Conservation (phyloP, 2,329 filamentous ascomycete species). For the Apiospora koreana region DNA sequence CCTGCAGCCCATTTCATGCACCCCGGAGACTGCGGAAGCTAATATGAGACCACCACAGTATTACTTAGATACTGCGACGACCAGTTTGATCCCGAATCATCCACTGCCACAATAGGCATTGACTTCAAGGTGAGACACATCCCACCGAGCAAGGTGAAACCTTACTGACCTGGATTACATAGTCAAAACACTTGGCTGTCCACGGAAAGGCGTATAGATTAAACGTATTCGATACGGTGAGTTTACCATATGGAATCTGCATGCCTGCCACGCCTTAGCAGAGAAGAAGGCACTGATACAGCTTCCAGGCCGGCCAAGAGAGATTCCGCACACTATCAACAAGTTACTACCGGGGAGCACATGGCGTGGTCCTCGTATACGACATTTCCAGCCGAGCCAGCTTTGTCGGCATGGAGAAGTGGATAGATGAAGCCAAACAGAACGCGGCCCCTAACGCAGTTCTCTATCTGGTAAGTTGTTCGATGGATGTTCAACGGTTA, state of each 20-base stretch:
- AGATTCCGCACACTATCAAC: constrained; percentile 52
- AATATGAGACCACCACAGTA: constrained; percentile 35
- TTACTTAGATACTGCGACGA: constrained; percentile 58
- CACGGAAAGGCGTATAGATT: constrained; percentile 52
- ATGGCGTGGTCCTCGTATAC: constrained; percentile 51
- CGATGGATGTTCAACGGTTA: background rate
- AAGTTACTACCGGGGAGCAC: constrained; percentile 52
- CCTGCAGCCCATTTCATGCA: background rate
- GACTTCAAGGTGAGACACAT: constrained; percentile 51
- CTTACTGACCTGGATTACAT: constrained; percentile 2
- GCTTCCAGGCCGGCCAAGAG: constrained; percentile 44
- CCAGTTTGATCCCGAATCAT: constrained; percentile 56
- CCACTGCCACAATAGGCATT: constrained; percentile 57
- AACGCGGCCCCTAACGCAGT: constrained; percentile 51
- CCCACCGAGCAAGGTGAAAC: background rate
- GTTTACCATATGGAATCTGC: constrained; percentile 15
- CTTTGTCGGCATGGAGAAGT: constrained; percentile 53
- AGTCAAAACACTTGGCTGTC: constrained; percentile 56
- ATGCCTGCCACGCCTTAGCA: background rate
- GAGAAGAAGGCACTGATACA: background rate
- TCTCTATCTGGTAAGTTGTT: constrained; percentile 43
- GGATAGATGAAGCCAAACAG: constrained; percentile 54
- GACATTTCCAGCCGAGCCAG: constrained; percentile 50
- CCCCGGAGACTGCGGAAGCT: constrained; percentile 7
- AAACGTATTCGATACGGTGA: constrained; percentile 54